Base-by-base conservation (phyloP, 495 filamentous ascomycete species). In the Ramalina intermedia region DNA sequence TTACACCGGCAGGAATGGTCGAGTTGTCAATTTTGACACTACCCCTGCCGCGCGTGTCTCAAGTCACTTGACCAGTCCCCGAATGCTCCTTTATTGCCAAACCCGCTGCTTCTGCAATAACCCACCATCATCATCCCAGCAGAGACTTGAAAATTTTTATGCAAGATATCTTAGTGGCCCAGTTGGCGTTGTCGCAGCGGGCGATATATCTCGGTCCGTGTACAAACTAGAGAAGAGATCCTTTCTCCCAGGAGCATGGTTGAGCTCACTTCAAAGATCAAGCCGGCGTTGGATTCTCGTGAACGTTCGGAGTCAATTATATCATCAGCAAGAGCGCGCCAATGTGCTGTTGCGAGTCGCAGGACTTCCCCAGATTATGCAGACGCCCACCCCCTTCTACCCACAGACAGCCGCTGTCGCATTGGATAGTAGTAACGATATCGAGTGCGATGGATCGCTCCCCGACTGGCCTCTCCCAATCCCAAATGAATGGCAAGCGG, bases 61-160 rank as follows among this genome's bases (percentile, higher is more conserved):
- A 14, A n/a, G n/a, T 9, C 9, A 45, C 3, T 20, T 51, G 12
- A 8, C 39, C 16, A 46, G 37, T 33, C 48, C 48, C 13, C 39
- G 48, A 41, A 13, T 51, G 18, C 14, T 46, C 7, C 26, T 36
- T 13, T 39, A 39, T 17, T 51, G 48, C 16, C 23, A n/a, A 21
- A 35, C 33, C n/a, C 48, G 48, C n/a, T 51, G 48, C 40, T 51
- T 20, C 21, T 51, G 48, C 41, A 46, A 26, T n/a, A 21, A n/a
- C 4, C 14, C 17, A n/a, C 14, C 14, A 39, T 39, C 17, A 39
- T n/a, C 14, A 4, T 8, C 17, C 5, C 37, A 39, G 14, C 14
- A 39, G 3, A n/a, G 37, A 2, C 37, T 1, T 0, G 37, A 39
- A 4, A 18, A 39, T 9, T 18, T 39, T 2, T n/a, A n/a, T 5